Conservation (phyloP, 2,329 filamentous ascomycete species). For the Penicillium capsulatum region DNA sequence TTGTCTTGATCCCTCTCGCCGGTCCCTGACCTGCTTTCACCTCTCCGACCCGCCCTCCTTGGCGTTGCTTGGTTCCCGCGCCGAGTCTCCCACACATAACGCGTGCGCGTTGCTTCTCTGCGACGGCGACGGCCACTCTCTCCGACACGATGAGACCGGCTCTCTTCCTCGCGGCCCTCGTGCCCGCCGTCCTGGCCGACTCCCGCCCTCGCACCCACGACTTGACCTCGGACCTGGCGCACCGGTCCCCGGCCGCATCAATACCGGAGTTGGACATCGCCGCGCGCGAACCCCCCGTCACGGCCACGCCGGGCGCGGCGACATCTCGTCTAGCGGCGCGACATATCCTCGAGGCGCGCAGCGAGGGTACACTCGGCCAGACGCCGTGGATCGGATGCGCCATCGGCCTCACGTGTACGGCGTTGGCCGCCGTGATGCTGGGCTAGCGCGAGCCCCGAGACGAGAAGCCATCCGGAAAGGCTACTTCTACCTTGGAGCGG, state of each 20-base stretch:
- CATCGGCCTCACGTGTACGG: conserved; percentile 39
- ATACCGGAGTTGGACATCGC: conserved; percentile 19
- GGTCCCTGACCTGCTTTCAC: conserved; percentile 15
- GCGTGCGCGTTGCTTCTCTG: too few species aligned
- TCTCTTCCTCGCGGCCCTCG: conserved; percentile 15
- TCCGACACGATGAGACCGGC: conserved; percentile 16
- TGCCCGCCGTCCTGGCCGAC: conserved; percentile 19
- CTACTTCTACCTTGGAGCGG: conserved; percentile 7
- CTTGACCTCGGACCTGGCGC: conserved; percentile 11
- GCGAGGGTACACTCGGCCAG: conserved; percentile 38
- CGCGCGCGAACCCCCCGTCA: conserved; percentile 4
- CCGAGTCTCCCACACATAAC: conserved; percentile 1
- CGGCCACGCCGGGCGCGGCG: conserved; percentile 4
- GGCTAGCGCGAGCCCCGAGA: conserved; percentile 12
- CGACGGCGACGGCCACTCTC: too few species aligned
- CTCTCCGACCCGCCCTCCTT: conserved; percentile 21
- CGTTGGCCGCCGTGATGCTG: conserved; percentile 38
- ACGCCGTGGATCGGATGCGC: conserved; percentile 43
- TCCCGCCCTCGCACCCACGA: conserved; percentile 12
- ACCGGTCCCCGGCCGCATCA: conserved; percentile 18
- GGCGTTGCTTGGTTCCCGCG: conserved; percentile 23
- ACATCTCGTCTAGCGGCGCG: conserved; percentile 13
- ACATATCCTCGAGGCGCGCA: conserved; percentile 32
- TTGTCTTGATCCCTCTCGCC: too few species aligned
- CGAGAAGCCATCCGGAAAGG: background rate